Evolutionary conservation across 352 stramenopile genomes (phyloP), one percentile per base, ranked within the genome.

Genomic region (Phytophthora syringae): DNA sequence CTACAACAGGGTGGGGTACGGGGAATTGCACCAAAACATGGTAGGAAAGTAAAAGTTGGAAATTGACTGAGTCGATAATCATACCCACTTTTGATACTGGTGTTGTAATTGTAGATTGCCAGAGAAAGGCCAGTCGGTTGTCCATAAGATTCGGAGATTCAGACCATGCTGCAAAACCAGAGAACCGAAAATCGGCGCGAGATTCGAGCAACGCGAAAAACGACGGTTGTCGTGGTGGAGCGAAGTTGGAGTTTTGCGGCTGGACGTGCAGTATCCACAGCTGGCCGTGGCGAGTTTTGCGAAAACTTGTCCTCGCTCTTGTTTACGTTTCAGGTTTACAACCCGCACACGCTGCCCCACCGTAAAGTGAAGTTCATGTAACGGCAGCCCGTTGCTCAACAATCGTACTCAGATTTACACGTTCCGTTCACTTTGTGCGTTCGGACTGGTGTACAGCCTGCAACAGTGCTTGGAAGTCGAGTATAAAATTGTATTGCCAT

Each of bases 261-360:
- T n/a, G n/a, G n/a, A n/a, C n/a, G n/a, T n/a, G n/a, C 27, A 32
- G 9, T 9, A 32, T 39, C 12, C 12, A 39, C 32, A 39, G 32
- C 32, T n/a, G 13, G 13, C 34, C 11, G 34, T 47, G n/a, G n/a
- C 37, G 13, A 5, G 32, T 16, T 18, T 39, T 11, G 5, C 7
- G 32, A n/a, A 5, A 39, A 39, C 32, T 39, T 39, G 12, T 39
- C 32, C 40, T 47, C 18, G 20, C 25, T 7, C 20, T n/a, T 47
- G 40, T 47, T 47, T 47, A 47, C 37, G 21, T 21, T 21, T 39
- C n/a, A n/a, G n/a, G n/a, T n/a, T n/a, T n/a, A n/a, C n/a, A n/a
- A n/a, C n/a, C 36, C 13, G 2, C 36, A 18, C 34, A 40, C 12
- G 11, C 34, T 43, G 36, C 36, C 9, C 1, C 36, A 21, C 16